Percentiles rank a stretch among this genome's conserved stretches.
These are phyloP conservation scores for Solanum hybrid DNA, from an alignment of 305 asterid genomes.

Conservation along the genomic window DNA sequence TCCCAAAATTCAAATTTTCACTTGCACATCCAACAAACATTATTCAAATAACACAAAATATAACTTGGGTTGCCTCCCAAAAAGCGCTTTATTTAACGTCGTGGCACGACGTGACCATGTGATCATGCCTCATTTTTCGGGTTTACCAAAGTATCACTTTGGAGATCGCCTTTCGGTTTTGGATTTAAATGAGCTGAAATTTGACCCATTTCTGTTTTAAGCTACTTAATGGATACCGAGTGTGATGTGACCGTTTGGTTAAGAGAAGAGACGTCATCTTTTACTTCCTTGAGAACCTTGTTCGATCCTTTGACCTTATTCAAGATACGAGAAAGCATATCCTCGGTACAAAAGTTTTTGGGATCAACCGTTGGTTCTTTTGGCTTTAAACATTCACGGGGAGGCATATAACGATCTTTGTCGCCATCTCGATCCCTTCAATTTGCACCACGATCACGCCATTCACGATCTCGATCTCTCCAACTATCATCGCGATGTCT, in stretches of 20 bases:
- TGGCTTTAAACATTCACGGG: not conserved
- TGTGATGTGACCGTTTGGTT: not conserved
- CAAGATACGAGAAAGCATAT: not conserved
- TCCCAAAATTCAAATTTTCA: not conserved
- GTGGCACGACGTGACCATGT: not conserved
- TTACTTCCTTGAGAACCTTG: too few species aligned
- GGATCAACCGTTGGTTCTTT: not conserved
- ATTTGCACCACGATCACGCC: too few species aligned
- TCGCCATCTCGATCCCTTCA: not conserved
- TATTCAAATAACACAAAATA: not conserved
- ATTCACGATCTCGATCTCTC: too few species aligned
- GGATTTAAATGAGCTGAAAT: too few species aligned
- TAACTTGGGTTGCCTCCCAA: not conserved
- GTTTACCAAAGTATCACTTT: too few species aligned
- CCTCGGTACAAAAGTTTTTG: not conserved
- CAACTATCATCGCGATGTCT: not conserved
- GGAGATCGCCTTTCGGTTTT: not conserved
- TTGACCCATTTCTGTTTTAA: not conserved
- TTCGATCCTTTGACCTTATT: too few species aligned
- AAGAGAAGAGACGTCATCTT: too few species aligned
- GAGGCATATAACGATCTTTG: not conserved
- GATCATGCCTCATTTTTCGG: not conserved
- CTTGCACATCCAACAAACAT: too few species aligned
- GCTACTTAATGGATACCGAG: not conserved
- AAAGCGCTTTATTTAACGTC: too few species aligned